These are phyloP conservation scores for Russula olivacea DNA, from an alignment of 768 basidiomycete species.

Conservation along the genomic window DNA sequence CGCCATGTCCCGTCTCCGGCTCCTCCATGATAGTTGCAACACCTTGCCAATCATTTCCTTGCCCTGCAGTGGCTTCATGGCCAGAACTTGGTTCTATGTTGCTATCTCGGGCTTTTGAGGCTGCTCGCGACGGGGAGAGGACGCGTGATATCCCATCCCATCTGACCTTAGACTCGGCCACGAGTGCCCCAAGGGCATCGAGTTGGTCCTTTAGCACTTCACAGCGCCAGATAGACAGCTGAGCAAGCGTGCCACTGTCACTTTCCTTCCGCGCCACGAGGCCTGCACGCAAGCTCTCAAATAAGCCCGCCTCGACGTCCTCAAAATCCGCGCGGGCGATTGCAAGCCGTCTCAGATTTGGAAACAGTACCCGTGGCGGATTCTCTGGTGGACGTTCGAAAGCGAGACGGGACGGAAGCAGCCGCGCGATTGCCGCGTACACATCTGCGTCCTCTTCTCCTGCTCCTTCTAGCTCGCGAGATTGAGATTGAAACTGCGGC, in stretches of 20 bases:
- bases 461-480: neutral
- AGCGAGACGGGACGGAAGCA: constrained; percentile 7
- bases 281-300: constrained; percentile 11
- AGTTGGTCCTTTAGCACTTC: constrained; percentile 16
- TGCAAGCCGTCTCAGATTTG: constrained; percentile 13
- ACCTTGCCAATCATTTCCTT: constrained; percentile 2
- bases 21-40: constrained; percentile 1
- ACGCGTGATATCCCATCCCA: constrained; percentile 15
- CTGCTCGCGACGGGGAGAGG: neutral
- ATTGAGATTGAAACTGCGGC: neutral
- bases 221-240: constrained; percentile 17
- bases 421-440: constrained; percentile 13
- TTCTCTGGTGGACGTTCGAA: constrained; percentile 8
- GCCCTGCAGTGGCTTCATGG: neutral
- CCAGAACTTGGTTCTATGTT: neutral
- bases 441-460: neutral
- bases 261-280: constrained; percentile 9
- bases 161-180: constrained; percentile 18
- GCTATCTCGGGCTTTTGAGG: constrained; percentile 3
- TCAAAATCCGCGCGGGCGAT: constrained; percentile 13
- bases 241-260: constrained; percentile 1
- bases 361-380: constrained; percentile 1
- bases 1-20: neutral
- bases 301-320: constrained; percentile 4
- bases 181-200: constrained; percentile 8